Evolutionary conservation across 2,329 filamentous ascomycete species (phyloP).

Genomic region (Trichoderma asperellum): DNA sequence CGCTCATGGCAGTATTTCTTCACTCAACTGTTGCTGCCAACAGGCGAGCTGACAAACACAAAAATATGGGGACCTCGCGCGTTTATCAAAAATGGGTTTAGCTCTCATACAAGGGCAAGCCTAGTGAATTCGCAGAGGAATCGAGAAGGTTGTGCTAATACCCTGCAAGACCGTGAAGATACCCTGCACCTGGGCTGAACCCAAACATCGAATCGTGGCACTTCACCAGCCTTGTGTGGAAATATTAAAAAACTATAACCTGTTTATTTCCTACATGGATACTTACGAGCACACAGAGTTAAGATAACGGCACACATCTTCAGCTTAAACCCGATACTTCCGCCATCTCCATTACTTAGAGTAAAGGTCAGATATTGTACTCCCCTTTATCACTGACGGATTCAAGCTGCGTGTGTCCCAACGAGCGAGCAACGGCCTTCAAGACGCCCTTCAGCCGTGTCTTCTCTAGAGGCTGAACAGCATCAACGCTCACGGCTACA

Average conservation of each 20-base stretch:
- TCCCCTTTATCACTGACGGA: neutral
- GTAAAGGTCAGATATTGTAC: neutral
- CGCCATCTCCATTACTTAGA: neutral
- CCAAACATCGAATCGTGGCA: neutral
- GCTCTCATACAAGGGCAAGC: neutral
- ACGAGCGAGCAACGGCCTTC: neutral
- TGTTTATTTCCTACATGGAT: no score
- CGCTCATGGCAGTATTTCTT: neutral
- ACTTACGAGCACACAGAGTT: neutral
- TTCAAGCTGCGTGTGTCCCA: neutral
- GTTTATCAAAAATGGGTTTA: neutral
- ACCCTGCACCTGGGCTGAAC: neutral
- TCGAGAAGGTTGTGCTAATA: neutral
- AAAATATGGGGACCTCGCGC: neutral
- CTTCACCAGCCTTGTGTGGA: neutral
- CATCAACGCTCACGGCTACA: neutral
- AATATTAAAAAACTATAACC: neutral
- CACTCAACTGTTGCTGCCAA: neutral
- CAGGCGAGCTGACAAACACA: neutral
- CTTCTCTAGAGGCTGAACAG: neutral
- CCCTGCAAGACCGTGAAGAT: neutral
- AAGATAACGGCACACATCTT: neutral
- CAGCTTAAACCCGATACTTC: neutral
- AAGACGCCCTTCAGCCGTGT: neutral
- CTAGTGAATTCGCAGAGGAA: neutral